Evolutionary conservation across 73 alveolate genomes (phyloP).

Genomic region (Paramecium pentaurelia): DNA sequence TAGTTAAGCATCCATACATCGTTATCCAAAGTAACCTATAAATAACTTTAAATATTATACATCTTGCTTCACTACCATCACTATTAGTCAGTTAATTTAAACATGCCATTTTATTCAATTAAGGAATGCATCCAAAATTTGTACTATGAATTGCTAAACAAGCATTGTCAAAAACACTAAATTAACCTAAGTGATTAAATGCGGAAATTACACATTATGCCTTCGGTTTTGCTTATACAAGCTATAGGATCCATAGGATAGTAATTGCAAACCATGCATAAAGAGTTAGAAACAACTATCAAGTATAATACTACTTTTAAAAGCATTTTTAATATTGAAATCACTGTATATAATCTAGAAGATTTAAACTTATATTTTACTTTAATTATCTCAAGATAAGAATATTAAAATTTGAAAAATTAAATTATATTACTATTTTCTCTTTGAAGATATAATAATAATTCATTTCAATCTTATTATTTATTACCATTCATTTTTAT

Average conservation of each 20-base stretch:
- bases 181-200: neutral
- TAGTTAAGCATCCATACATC: neutral
- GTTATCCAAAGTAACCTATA: conserved; percentile 4
- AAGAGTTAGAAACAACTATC: neutral
- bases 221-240: conserved; percentile 1
- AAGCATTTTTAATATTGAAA: neutral
- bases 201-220: neutral
- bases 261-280: conserved; percentile 25
- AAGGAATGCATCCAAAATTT: neutral
- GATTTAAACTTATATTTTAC: neutral
- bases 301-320: neutral
- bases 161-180: neutral
- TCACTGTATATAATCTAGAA: neutral
- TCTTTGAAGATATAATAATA: neutral
- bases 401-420: neutral
- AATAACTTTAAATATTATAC: neutral
- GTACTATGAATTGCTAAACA: neutral
- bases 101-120: conserved; percentile 24
- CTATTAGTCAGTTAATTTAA: neutral
- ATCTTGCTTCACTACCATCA: conserved; percentile 4
- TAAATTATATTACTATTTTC: neutral
- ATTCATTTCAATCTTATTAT: neutral
- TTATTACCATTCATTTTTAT: neutral
- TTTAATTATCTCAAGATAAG: neutral
- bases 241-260: conserved; percentile 19